Base-by-base conservation (phyloP, 352 stramenopile species). In the Phytophthora fragariaefolia region DNA sequence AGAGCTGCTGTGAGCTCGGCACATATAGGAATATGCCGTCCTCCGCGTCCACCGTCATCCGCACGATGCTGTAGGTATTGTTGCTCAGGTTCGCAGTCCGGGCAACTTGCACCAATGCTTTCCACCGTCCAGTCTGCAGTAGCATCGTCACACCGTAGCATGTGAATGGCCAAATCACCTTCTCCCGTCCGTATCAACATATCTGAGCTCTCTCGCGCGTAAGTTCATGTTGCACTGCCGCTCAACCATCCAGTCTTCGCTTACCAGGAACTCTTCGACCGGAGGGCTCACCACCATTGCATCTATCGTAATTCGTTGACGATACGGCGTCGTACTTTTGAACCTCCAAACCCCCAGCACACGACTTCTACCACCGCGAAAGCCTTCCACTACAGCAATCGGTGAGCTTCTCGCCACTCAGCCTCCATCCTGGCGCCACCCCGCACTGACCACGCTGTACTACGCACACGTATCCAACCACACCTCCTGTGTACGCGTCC, bases 11-110 rank as follows among this genome's bases (percentile, higher is more conserved):
- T 0, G 5, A 7, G 1, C 3, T 46, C 1, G 55, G 42, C 13
- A 58, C 57, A 12, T 38, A 45, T n/a, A 58, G 6, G 43, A 76
- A 61, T 27, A 56, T 23, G 0, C 61, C 67, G 4, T 75, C 56
- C 0, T 23, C n/a, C 10, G 61, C 61, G 5, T 63, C 32, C 0
- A 76, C 62, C 1, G 13, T 1, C n/a, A 76, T 8, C 0, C 36
- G 26, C 17, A 74, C 18, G 0, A 64, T 20, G 13, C 23, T 59
- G 0, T 45, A 12, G 0, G 56, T 52, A 27, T 62, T 59, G 15
- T 60, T 66, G 13, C 6, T 26, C 6, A 70, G 12, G 50, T 69
- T 74, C 15, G 26, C 26, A 0, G 27, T 47, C 47, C 45, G 43
- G 2, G 48, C 40, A 22, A 74, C 6, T 0, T 55, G 32, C 28